Percentiles rank a stretch among this genome's conserved stretches.
Conservation (phyloP, 345 rosid genomes). For the Brassica rapa region DNA sequence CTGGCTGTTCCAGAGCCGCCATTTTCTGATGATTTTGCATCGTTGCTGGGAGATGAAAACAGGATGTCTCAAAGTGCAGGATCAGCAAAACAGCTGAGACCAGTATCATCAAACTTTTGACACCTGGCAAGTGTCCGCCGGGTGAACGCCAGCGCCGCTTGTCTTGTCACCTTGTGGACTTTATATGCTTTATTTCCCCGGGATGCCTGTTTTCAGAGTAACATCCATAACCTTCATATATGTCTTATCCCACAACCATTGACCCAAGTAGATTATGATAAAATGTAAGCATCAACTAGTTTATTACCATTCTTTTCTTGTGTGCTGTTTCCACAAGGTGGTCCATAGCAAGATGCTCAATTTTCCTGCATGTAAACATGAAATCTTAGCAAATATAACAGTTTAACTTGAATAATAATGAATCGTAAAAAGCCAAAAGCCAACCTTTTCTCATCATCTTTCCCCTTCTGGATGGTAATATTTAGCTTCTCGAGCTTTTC, state of each 20-base stretch:
- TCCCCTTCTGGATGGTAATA: conserved; percentile 52
- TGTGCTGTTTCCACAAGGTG: conserved; percentile 86
- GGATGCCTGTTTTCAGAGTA: conserved; percentile 56
- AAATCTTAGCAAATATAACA: conserved; percentile 29
- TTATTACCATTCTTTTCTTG: conserved; percentile 72
- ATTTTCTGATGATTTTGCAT: conserved; percentile 79
- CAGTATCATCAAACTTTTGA: conserved; percentile 70
- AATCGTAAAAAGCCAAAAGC: conserved; percentile 23
- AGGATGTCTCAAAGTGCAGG: conserved; percentile 68
- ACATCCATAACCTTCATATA: neutral
- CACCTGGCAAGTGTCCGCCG: conserved; percentile 79
- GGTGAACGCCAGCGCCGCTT: conserved; percentile 69
- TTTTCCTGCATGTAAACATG: conserved; percentile 56
- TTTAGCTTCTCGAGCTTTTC: conserved; percentile 63
- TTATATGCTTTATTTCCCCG: conserved; percentile 70
- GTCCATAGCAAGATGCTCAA: conserved; percentile 79
- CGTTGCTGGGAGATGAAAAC: conserved; percentile 66
- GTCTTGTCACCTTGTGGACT: conserved; percentile 76
- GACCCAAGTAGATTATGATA: neutral
- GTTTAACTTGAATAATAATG: conserved; percentile 5
- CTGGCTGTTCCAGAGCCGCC: conserved; percentile 98
- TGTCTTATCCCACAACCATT: conserved; percentile 10
- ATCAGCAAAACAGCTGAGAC: conserved; percentile 81
- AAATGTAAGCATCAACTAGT: neutral
- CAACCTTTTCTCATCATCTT: conserved; percentile 68